Percentiles rank a stretch among this genome's conserved stretches.
These are phyloP conservation scores for Stereum hirsutum DNA, from an alignment of 1,284 basidiomycete species.

Conservation along the genomic window DNA sequence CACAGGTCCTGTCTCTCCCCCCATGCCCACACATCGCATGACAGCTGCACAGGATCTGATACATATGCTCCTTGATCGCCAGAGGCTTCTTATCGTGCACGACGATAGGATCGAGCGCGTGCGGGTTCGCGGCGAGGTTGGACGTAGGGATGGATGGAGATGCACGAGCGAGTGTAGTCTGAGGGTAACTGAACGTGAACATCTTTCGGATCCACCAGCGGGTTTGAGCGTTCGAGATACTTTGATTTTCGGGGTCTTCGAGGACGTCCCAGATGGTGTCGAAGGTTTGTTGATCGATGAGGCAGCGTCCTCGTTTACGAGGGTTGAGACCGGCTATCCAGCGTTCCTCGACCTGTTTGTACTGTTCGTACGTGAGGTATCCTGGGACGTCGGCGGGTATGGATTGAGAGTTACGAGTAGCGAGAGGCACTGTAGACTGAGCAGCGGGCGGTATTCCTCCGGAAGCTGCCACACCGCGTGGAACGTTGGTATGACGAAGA, in stretches of 20 bases:
- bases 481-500: no score
- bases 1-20: slow-evolving; percentile 67
- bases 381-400: slow-evolving; percentile 34
- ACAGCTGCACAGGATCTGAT: slow-evolving; percentile 64
- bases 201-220: slow-evolving; percentile 77
- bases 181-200: slow-evolving; percentile 43
- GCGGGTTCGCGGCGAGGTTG: not conserved
- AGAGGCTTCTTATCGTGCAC: slow-evolving; percentile 62
- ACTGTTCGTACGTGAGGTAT: slow-evolving; percentile 47
- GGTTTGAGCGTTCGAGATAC: slow-evolving; percentile 44
- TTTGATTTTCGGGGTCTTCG: slow-evolving; percentile 27
- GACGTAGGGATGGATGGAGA: no score
- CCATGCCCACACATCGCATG: slow-evolving; percentile 61
- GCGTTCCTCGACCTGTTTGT: slow-evolving; percentile 40
- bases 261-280: slow-evolving; percentile 62
- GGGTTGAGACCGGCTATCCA: slow-evolving; percentile 49
- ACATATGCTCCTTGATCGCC: slow-evolving; percentile 67
- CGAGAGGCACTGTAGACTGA: no score
- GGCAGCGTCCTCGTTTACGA: slow-evolving; percentile 55
- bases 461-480: no score
- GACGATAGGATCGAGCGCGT: slow-evolving; percentile 29
- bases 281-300: slow-evolving; percentile 61
- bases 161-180: slow-evolving; percentile 11
- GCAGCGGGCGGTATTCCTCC: no score
- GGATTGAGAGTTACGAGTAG: no score